Evolutionary conservation across 768 basidiomycete species (phyloP).

Genomic region (Gautieria morchelliformis): DNA sequence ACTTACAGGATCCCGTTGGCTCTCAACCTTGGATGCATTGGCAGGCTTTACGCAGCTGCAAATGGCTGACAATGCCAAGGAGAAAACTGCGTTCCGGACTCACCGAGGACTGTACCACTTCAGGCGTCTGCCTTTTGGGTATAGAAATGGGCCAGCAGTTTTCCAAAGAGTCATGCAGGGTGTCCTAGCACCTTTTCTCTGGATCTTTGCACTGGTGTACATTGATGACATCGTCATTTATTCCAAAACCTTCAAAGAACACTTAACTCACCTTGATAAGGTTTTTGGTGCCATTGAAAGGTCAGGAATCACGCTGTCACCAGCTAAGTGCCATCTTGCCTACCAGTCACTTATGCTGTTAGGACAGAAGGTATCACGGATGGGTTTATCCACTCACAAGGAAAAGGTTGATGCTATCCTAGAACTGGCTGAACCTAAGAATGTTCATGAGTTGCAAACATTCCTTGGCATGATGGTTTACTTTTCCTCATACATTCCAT

Average conservation of each 20-base stretch:
- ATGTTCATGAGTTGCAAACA: slow-evolving; percentile 20
- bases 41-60: too few species aligned
- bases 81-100: too few species aligned
- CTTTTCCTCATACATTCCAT: slow-evolving; percentile 27
- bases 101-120: too few species aligned
- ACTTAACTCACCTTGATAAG: slow-evolving; percentile 10
- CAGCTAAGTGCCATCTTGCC: slow-evolving; percentile 25
- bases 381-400: slow-evolving; percentile 28
- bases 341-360: slow-evolving; percentile 26
- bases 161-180: slow-evolving; percentile 35
- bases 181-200: slow-evolving; percentile 26
- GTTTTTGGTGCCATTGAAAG: slow-evolving; percentile 19
- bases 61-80: too few species aligned
- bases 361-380: slow-evolving; percentile 30
- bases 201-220: slow-evolving; percentile 32
- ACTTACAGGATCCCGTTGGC: slow-evolving; percentile 14
- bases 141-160: slow-evolving; percentile 22
- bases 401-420: slow-evolving; percentile 30
- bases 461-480: slow-evolving; percentile 32
- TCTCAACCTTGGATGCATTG: too few species aligned
- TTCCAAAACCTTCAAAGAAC: neutral
- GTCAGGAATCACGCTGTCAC: slow-evolving; percentile 25
- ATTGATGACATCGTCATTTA: slow-evolving; percentile 35
- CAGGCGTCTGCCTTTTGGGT: slow-evolving; percentile 20
- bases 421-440: slow-evolving; percentile 16